These are phyloP conservation scores for Miscanthus lutarioriparius DNA, from an alignment of 176 grass and related monocot species.

Conservation along the genomic window DNA sequence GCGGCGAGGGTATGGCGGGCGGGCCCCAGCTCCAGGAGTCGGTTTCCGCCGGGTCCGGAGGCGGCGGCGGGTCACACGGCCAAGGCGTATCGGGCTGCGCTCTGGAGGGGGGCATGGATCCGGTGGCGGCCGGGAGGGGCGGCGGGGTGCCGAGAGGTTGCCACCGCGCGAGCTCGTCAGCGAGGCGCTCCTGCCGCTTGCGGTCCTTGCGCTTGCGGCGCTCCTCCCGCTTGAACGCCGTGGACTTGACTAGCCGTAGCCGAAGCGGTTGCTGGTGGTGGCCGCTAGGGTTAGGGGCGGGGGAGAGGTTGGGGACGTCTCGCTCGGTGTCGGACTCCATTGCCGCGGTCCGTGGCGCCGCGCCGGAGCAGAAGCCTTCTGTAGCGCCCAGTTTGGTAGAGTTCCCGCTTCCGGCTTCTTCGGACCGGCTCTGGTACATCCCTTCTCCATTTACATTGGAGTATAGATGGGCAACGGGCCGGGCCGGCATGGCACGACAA, in stretches of 20 bases:
- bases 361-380: neutral
- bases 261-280: constrained; percentile 28
- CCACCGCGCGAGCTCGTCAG: constrained; percentile 49
- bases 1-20: neutral
- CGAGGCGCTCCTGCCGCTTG: constrained; percentile 53
- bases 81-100: constrained; percentile 48
- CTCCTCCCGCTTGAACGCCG: constrained; percentile 80
- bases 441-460: too few species aligned
- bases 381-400: too few species aligned
- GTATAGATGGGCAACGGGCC: too few species aligned
- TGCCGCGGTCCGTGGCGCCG: neutral
- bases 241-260: constrained; percentile 50
- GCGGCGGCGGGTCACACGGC: constrained; percentile 47
- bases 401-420: too few species aligned
- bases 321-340: constrained; percentile 41
- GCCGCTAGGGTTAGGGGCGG: constrained; percentile 36
- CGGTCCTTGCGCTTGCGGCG: constrained; percentile 68
- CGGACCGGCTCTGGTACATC: too few species aligned
- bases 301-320: constrained; percentile 1
- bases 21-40: constrained; percentile 41
- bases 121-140: constrained; percentile 16
- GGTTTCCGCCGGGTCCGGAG: constrained; percentile 15
- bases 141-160: constrained; percentile 45
- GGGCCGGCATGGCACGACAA: too few species aligned
- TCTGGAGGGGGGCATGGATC: neutral